A percentile compares a stretch with the other conserved stretches of the same genome.
These are phyloP conservation scores for Heterobasidion annosum DNA, from an alignment of 1,284 basidiomycete species.

Conservation along the genomic window DNA sequence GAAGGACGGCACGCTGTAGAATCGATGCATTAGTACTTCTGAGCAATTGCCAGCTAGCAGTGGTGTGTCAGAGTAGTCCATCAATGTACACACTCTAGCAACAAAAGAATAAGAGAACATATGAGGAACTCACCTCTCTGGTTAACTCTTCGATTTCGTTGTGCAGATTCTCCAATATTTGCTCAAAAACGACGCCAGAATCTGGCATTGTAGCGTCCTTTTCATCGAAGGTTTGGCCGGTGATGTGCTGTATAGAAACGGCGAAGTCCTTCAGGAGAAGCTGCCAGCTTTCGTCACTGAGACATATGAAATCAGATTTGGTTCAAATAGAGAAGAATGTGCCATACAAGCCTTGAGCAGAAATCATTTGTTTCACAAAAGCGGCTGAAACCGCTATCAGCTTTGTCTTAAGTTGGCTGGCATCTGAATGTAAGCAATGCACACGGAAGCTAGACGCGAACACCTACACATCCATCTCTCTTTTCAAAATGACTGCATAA, in stretches of 20 bases:
- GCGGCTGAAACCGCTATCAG: too few species aligned
- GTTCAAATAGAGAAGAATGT: too few species aligned
- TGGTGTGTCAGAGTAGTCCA: neutral
- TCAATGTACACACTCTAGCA: neutral
- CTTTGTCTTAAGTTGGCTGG: too few species aligned
- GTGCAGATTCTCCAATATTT: constrained; percentile 46
- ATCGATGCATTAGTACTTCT: neutral
- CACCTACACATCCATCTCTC: constrained; percentile 23
- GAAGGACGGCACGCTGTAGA: constrained; percentile 39
- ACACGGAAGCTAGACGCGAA: too few species aligned
- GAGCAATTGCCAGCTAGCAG: too few species aligned
- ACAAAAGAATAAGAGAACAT: neutral
- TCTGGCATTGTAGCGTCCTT: constrained; percentile 12
- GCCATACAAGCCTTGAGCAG: too few species aligned
- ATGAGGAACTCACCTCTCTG: constrained; percentile 44
- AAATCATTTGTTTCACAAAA: too few species aligned
- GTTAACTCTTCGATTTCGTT: constrained; percentile 49
- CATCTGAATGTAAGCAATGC: too few species aligned
- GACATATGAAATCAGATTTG: too few species aligned
- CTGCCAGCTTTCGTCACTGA: constrained; percentile 57
- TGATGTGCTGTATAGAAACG: constrained; percentile 56
- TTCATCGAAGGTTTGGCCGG: constrained; percentile 57
- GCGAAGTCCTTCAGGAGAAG: constrained; percentile 54
- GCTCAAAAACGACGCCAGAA: constrained; percentile 36
- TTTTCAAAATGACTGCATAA: constrained; percentile 46